phyloP scores from a whole-genome alignment of 1,139 yeast species.

The Meyerozyma sp. region DNA sequence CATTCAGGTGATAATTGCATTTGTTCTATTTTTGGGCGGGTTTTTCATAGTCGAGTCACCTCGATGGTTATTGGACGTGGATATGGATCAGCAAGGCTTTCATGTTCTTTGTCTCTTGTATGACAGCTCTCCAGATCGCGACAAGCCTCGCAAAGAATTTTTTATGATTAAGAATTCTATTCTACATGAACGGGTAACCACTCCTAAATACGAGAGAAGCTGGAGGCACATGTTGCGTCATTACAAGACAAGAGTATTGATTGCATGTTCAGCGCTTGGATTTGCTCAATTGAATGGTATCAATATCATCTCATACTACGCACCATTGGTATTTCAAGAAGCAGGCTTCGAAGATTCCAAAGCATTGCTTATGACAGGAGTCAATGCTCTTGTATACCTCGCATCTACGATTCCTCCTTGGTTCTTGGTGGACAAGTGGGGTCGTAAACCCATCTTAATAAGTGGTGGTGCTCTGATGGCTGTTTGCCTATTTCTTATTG shows the following conservation, averaged over 20 bases:
- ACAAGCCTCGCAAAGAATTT: conserved; percentile 57
- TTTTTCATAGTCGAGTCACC: conserved; percentile 54
- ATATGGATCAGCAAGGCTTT: conserved; percentile 49
- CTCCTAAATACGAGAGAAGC: conserved; percentile 38
- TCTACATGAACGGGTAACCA: conserved; percentile 37
- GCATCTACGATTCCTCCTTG: conserved; percentile 48
- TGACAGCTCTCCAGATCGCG: conserved; percentile 50
- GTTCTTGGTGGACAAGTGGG: conserved; percentile 52
- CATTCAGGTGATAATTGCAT: conserved; percentile 44
- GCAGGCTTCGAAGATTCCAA: conserved; percentile 48
- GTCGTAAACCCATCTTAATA: conserved; percentile 47
- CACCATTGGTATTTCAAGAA: conserved; percentile 49
- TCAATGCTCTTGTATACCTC: conserved; percentile 45
- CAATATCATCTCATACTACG: conserved; percentile 50
- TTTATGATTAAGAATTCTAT: conserved; percentile 80
- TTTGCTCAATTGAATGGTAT: conserved; percentile 57
- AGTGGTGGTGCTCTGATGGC: conserved; percentile 48
- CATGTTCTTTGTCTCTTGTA: conserved; percentile 78
- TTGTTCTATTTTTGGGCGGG: conserved; percentile 43
- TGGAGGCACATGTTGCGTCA: conserved; percentile 40
- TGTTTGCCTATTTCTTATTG: conserved; percentile 33
- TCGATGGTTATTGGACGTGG: conserved; percentile 48
- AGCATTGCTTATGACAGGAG: conserved; percentile 50
- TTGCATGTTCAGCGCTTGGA: conserved; percentile 47
- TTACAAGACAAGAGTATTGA: conserved; percentile 34